Evolutionary conservation across 495 filamentous ascomycete genomes (phyloP).

Genomic region (Podospora fimiseda): DNA sequence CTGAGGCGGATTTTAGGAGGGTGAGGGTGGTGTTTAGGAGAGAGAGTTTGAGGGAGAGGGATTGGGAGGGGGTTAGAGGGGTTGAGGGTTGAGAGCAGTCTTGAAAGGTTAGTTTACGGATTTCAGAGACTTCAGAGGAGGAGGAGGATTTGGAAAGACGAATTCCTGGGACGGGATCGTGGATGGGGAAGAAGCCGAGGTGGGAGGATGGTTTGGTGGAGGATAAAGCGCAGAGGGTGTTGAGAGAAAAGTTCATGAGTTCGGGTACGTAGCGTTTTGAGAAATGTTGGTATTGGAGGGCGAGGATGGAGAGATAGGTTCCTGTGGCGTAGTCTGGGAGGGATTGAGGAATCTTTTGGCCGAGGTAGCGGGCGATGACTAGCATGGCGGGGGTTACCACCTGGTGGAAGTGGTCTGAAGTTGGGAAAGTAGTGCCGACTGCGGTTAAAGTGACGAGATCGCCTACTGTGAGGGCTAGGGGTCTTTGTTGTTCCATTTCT

Average conservation of each 20-base stretch:
- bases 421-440: constrained; percentile 79
- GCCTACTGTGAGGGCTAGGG: constrained; percentile 57
- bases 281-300: constrained; percentile 69
- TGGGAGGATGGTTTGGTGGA: constrained; percentile 41
- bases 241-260: constrained; percentile 70
- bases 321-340: constrained; percentile 64
- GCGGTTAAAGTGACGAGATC: constrained; percentile 79
- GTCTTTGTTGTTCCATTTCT: constrained; percentile 52
- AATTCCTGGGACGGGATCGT: constrained; percentile 49
- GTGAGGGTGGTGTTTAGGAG: constrained; percentile 51
- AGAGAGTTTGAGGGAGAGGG: constrained; percentile 46
- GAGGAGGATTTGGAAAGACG: constrained; percentile 33
- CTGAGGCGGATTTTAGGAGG: constrained; percentile 53
- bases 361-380: constrained; percentile 73
- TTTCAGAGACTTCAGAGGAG: constrained; percentile 19
- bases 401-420: constrained; percentile 93
- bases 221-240: constrained; percentile 63
- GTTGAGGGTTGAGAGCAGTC: constrained; percentile 42
- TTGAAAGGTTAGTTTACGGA: constrained; percentile 40
- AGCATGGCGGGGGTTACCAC: constrained; percentile 85
- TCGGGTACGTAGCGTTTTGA: constrained; percentile 87
- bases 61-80: constrained; percentile 28
- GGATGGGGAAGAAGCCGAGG: constrained; percentile 55
- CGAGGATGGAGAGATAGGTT: constrained; percentile 69
- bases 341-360: constrained; percentile 58